Conservation (phyloP, 2,329 filamentous ascomycete genomes). For the Immersiporthe knoxdaviesiana region DNA sequence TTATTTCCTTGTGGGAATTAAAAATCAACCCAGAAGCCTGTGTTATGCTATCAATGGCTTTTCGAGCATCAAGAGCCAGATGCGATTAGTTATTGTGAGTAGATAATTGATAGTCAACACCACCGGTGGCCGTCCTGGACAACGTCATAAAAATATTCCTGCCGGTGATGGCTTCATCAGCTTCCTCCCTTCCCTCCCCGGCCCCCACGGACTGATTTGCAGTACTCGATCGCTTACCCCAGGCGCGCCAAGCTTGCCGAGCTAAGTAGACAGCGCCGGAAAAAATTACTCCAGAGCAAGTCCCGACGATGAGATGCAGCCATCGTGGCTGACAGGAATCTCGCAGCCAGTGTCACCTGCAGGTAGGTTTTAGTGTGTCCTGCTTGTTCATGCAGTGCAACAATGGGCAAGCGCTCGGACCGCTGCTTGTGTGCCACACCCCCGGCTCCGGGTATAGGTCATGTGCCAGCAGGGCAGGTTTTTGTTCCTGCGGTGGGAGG, state of each 20-base stretch:
- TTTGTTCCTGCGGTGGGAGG: neutral
- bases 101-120: neutral
- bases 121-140: neutral
- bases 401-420: neutral
- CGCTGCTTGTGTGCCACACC: neutral
- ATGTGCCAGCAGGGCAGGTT: neutral
- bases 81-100: neutral
- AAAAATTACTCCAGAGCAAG: neutral
- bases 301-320: neutral
- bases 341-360: neutral
- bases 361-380: neutral
- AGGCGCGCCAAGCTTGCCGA: neutral
- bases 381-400: neutral
- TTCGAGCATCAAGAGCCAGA: neutral
- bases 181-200: no score
- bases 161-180: neutral
- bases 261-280: neutral
- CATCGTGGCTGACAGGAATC: conserved; percentile 1
- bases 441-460: neutral
- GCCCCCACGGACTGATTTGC: neutral
- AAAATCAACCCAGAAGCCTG: no score
- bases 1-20: no score
- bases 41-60: neutral
- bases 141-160: neutral
- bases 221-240: no score